Conservation (phyloP, 768 basidiomycete species). For the Leccinum boreale region DNA sequence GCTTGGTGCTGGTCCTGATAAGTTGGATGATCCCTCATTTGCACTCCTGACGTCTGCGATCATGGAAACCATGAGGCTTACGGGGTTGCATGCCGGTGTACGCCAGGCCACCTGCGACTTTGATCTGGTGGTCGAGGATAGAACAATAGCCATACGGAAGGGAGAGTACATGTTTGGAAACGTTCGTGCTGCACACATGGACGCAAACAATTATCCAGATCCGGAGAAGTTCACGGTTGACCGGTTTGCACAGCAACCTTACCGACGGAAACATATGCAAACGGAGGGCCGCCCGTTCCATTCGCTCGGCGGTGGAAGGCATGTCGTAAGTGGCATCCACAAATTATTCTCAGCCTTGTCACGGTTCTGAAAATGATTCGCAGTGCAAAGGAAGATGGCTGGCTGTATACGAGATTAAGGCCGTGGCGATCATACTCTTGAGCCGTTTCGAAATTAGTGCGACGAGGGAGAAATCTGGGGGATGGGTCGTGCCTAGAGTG, state of each 20-base stretch:
- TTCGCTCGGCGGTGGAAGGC: conserved; percentile 16
- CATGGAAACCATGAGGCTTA: conserved; percentile 28
- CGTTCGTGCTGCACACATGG: conserved; percentile 18
- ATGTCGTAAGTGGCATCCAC: conserved; percentile 11
- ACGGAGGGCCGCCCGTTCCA: conserved; percentile 13
- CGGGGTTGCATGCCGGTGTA: conserved; percentile 12
- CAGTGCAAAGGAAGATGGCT: conserved; percentile 28
- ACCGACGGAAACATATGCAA: conserved; percentile 11
- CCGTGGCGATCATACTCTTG: conserved; percentile 15
- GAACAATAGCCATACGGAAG: conserved; percentile 14
- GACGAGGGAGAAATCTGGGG: background rate
- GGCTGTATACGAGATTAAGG: conserved; percentile 22
- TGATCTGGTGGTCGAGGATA: conserved; percentile 8
- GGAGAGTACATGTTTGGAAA: conserved; percentile 21
- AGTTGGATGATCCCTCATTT: conserved; percentile 19
- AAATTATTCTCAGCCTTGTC: background rate
- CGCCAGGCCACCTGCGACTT: conserved; percentile 19
- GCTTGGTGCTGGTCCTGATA: conserved; percentile 7
- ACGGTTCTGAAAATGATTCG: background rate
- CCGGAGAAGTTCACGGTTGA: conserved; percentile 15
- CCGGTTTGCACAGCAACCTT: conserved; percentile 17
- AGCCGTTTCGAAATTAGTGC: conserved; percentile 15
- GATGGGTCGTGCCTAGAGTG: conserved; percentile 9
- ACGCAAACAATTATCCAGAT: conserved; percentile 8
- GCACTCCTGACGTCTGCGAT: conserved; percentile 22